A percentile compares a stretch with the other conserved stretches of the same genome.
Conservation (phyloP, 805 yeast species). For the Saccharomyces kudriavzevii region DNA sequence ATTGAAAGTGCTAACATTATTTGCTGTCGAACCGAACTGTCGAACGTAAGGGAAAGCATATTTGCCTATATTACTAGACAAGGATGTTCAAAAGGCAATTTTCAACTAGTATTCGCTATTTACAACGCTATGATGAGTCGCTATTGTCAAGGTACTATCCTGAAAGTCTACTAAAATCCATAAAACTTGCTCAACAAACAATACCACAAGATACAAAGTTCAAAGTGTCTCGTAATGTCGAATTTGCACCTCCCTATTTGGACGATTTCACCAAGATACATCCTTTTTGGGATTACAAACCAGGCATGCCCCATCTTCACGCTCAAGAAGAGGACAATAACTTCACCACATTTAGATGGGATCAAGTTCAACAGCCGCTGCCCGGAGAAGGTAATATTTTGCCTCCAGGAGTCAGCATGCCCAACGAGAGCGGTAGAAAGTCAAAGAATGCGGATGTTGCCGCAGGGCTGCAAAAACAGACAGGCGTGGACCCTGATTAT, state of each 20-base stretch:
- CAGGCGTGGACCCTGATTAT: slow-evolving; percentile 58
- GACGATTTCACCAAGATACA: slow-evolving; percentile 68
- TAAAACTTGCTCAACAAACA: slow-evolving; percentile 69
- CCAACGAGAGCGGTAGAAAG: slow-evolving; percentile 12
- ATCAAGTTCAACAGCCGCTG: slow-evolving; percentile 17
- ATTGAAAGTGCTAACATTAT: neutral
- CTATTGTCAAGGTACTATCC: slow-evolving; percentile 66
- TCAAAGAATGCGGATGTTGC: slow-evolving; percentile 33
- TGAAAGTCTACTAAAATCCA: slow-evolving; percentile 71
- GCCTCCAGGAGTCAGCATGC: slow-evolving; percentile 20
- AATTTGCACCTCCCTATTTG: slow-evolving; percentile 61
- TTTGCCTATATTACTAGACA: neutral
- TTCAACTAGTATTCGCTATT: slow-evolving; percentile 11
- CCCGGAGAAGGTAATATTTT: slow-evolving; percentile 17
- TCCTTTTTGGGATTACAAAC: slow-evolving; percentile 61
- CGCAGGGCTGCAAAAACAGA: slow-evolving; percentile 48
- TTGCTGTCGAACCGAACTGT: neutral
- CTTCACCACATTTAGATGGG: slow-evolving; percentile 15
- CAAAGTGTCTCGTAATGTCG: slow-evolving; percentile 36
- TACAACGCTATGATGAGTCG: slow-evolving; percentile 24
- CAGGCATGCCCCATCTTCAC: slow-evolving; percentile 24
- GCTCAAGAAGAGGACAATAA: slow-evolving; percentile 14
- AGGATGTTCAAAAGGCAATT: slow-evolving; percentile 18
- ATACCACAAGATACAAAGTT: slow-evolving; percentile 55
- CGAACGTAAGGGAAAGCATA: neutral